A percentile compares a stretch with the other conserved stretches of the same genome.
Evolutionary conservation across 2,329 filamentous ascomycete species (phyloP).

Genomic region (Neofusicoccum parvum): DNA sequence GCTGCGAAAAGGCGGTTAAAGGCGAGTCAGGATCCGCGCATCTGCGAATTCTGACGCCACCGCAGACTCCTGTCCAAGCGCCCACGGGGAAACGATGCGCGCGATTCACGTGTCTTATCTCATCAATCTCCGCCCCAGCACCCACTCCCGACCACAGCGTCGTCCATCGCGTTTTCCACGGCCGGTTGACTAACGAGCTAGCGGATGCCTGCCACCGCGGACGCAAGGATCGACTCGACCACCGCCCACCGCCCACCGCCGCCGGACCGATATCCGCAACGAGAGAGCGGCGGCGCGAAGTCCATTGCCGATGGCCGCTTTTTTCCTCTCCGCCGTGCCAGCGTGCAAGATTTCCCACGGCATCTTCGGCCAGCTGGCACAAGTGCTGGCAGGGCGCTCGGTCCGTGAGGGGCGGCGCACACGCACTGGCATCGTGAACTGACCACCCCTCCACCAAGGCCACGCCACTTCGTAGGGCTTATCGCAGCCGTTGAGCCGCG

Average conservation of each 20-base stretch:
- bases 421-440: too few species aligned
- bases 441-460: too few species aligned
- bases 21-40: background rate
- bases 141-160: background rate
- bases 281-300: conserved; percentile 4
- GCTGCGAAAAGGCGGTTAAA: background rate
- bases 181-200: background rate
- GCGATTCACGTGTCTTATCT: conserved; percentile 9
- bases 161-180: background rate
- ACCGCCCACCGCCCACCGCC: background rate
- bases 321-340: background rate
- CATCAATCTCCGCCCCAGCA: conserved; percentile 11
- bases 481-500: too few species aligned
- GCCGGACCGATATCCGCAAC: conserved; percentile 13
- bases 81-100: conserved; percentile 3
- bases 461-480: too few species aligned
- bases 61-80: background rate
- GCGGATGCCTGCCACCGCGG: background rate
- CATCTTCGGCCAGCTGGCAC: background rate
- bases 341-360: too few species aligned
- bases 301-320: background rate
- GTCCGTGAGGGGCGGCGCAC: too few species aligned
- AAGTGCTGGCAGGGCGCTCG: background rate
- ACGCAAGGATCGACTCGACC: conserved; percentile 1
- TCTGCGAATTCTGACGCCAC: background rate